Evolutionary conservation across 805 yeast genomes (phyloP).

Genomic region (Ogataea salicorniae): DNA sequence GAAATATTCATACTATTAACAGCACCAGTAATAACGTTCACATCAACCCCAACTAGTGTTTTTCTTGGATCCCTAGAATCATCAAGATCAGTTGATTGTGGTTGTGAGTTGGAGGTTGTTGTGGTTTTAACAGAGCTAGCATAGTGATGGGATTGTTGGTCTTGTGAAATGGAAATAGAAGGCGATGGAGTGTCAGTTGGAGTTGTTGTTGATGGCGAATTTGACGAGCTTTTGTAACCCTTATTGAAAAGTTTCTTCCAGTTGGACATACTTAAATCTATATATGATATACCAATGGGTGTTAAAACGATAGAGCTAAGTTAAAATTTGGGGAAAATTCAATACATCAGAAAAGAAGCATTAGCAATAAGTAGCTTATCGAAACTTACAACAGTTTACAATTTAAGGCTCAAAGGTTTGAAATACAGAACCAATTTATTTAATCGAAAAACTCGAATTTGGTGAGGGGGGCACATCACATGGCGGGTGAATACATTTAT

Average conservation of each 20-base stretch:
- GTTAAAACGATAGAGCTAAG: not conserved
- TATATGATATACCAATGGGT: not conserved
- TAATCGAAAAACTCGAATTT: no score
- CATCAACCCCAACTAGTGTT: conserved; percentile 19
- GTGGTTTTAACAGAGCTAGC: conserved; percentile 10
- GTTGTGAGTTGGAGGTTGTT: conserved; percentile 1
- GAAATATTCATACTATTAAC: conserved; percentile 9
- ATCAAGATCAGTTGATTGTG: conserved; percentile 11
- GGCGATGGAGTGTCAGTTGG: conserved; percentile 10
- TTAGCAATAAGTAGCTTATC: no score
- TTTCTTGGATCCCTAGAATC: conserved; percentile 16
- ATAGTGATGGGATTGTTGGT: conserved; percentile 1
- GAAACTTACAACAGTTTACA: no score
- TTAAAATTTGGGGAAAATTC: not conserved
- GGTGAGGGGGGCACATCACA: no score
- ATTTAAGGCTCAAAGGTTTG: no score
- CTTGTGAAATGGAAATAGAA: conserved; percentile 2
- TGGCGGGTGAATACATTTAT: no score
- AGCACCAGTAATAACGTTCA: conserved; percentile 10
- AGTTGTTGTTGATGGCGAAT: conserved; percentile 12
- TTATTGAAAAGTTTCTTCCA: conserved; percentile 30
- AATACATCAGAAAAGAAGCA: no score
- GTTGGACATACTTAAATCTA: conserved; percentile 18
- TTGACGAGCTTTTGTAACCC: conserved; percentile 12
- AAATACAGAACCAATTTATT: no score